These are phyloP conservation scores for Quercus lobata DNA, from an alignment of 331 rosid species.

Conservation along the genomic window DNA sequence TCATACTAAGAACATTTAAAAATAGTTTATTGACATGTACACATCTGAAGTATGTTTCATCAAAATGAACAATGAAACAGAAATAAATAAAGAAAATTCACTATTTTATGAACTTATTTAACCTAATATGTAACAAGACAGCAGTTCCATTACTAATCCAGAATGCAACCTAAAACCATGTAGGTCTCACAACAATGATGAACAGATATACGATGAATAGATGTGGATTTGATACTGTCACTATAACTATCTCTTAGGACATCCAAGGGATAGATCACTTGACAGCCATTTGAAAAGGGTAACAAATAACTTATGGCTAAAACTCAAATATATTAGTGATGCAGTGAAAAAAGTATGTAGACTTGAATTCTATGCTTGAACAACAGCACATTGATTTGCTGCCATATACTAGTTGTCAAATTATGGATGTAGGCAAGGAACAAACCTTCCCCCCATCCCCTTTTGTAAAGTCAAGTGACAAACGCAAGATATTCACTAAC, in stretches of 20 bases:
- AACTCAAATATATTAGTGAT: not conserved
- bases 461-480: not conserved
- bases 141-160: not conserved
- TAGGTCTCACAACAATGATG: not conserved
- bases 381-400: not conserved
- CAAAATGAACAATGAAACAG: not conserved
- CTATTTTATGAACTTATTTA: not conserved
- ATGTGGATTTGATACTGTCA: not conserved
- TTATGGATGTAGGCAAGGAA: conserved; percentile 3
- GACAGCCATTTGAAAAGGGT: not conserved
- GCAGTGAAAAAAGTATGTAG: not conserved
- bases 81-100: not conserved
- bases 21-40: not conserved
- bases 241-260: not conserved
- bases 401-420: not conserved
- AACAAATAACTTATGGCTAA: not conserved
- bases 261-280: not conserved
- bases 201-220: not conserved
- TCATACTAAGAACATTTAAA: not conserved
- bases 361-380: not conserved
- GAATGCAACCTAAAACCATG: not conserved
- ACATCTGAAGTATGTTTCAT: not conserved
- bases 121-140: not conserved
- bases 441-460: not conserved
- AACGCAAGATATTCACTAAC: not conserved